Conservation (phyloP, 345 rosid species). For the Syzygium aqueum region DNA sequence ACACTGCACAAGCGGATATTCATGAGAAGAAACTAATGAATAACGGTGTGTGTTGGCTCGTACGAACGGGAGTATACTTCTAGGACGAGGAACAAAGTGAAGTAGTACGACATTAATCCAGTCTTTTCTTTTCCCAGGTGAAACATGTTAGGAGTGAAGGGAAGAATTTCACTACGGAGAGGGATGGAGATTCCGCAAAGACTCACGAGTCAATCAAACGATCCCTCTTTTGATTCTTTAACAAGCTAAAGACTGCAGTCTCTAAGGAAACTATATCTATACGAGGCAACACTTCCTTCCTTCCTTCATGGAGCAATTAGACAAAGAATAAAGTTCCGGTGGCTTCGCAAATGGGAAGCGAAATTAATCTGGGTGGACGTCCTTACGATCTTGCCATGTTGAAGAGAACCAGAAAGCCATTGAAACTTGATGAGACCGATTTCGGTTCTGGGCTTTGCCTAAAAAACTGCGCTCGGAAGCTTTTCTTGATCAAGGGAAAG, state of each 20-base stretch:
- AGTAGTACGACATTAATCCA: too few relatives aligned
- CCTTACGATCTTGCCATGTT: conserved; percentile 50
- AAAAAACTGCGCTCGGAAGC: background rate
- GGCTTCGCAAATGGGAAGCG: conserved; percentile 28
- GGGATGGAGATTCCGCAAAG: conserved; percentile 4
- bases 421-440: background rate
- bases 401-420: conserved; percentile 59
- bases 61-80: too few relatives aligned
- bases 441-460: background rate
- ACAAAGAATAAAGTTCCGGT: background rate
- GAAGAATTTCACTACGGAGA: background rate
- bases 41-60: too few relatives aligned
- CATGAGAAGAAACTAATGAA: too few relatives aligned
- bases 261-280: background rate
- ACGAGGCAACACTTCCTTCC: background rate
- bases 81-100: too few relatives aligned
- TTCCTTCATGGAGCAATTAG: background rate
- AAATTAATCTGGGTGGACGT: conserved; percentile 16
- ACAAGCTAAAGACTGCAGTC: conserved; percentile 1
- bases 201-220: background rate
- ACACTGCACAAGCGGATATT: too few relatives aligned
- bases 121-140: too few relatives aligned
- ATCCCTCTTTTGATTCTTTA: background rate
- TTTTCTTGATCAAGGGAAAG: background rate
- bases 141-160: too few relatives aligned